These are phyloP conservation scores for Fusarium mundagurra DNA, from an alignment of 2,329 filamentous ascomycete species.

Conservation along the genomic window DNA sequence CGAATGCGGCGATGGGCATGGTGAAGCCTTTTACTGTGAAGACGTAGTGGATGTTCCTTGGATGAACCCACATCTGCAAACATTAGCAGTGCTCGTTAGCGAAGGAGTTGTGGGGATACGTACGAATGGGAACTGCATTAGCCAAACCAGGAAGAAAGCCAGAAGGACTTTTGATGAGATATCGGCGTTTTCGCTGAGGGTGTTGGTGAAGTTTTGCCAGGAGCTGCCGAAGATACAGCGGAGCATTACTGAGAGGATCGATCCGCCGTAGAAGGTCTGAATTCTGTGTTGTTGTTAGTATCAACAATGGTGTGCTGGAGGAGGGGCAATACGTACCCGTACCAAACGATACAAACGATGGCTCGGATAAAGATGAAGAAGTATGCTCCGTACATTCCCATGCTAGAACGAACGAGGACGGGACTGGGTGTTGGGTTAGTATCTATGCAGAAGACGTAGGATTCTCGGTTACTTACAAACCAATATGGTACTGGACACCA, in stretches of 20 bases:
- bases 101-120: accelerated
- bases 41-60: background rate
- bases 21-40: background rate
- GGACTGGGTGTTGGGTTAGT: accelerated
- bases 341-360: background rate
- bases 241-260: background rate
- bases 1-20: background rate
- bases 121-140: background rate
- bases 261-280: background rate
- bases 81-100: accelerated
- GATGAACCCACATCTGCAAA: background rate
- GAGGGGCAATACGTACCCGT: background rate
- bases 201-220: background rate
- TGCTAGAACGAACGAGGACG: background rate
- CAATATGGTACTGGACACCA: background rate
- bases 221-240: background rate
- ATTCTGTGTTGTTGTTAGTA: background rate
- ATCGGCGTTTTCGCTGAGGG: background rate
- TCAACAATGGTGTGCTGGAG: background rate
- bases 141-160: background rate
- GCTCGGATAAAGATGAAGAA: background rate
- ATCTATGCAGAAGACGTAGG: accelerated
- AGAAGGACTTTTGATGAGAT: background rate
- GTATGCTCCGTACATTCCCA: background rate
- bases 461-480: background rate